A percentile compares a stretch with the other conserved stretches of the same genome.
Conservation (phyloP, 106 monocot species). For the Ottelia alismoides region DNA sequence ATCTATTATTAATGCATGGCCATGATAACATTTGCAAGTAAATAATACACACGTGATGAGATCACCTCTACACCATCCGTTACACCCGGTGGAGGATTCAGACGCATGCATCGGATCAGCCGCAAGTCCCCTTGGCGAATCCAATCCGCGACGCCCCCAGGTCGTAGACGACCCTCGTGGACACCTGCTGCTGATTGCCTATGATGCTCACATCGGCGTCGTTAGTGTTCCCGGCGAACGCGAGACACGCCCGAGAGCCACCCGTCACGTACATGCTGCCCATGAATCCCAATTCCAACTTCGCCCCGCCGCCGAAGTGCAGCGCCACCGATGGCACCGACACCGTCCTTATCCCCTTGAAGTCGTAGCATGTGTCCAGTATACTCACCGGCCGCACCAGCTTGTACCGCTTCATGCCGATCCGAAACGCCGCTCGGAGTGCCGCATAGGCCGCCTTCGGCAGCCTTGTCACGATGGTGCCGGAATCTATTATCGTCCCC, state of each 20-base stretch:
- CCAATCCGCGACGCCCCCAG: no score
- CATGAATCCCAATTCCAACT: not conserved
- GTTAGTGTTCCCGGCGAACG: conserved; percentile 9
- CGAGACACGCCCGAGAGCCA: conserved; percentile 7
- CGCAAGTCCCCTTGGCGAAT: no score
- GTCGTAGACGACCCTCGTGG: conserved; percentile 14
- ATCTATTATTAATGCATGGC: no score
- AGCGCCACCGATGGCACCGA: conserved; percentile 7
- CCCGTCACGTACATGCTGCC: conserved; percentile 3
- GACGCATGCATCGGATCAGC: no score
- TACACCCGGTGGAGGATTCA: no score
- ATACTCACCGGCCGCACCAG: not conserved
- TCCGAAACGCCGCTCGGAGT: conserved; percentile 10
- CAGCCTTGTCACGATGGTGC: conserved; percentile 14
- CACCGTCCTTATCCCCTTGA: not conserved
- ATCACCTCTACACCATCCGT: no score
- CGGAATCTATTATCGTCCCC: conserved; percentile 24
- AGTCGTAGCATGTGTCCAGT: conserved; percentile 19
- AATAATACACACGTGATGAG: no score
- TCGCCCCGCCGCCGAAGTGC: conserved; percentile 5
- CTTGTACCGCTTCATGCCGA: conserved; percentile 8
- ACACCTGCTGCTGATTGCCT: conserved; percentile 21
- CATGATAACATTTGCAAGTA: no score
- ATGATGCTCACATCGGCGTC: conserved; percentile 2
- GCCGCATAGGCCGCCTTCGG: conserved; percentile 7